Evolutionary conservation across 1,139 yeast genomes (phyloP), one percentile per base, ranked within the genome.

Genomic region (Protomyces inouyei): DNA sequence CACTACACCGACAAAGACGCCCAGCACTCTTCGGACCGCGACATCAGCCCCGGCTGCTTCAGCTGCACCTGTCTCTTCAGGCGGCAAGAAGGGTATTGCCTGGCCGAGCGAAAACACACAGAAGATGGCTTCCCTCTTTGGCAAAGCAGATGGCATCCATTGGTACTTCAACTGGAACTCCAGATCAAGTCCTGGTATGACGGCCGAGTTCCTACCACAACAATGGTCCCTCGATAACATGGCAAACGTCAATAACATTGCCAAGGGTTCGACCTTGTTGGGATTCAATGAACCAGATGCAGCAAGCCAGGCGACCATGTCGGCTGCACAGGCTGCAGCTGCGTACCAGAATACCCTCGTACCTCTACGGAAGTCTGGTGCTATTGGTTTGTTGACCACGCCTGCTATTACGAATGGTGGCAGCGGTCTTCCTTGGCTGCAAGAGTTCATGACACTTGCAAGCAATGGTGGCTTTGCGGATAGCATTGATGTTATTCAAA

Each of bases 111-210:
- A 37, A 14, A 60, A 60, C 40, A 46, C 60, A 5, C 25, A 37
- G 18, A 52, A 52, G 2, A 52, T 52, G 56, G 37, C 36, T 14
- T 43, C 63, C 16, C 52, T 59, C 18, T 59, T 59, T 40, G 28
- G 45, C 52, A 54, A 51, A 25, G 37, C 38, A 3, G 46, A 40
- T 16, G 48, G 48, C 25, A 18, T 55, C 16, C 16, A 32, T 53
- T 64, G 66, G 66, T 64, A 60, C 60, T 64, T 57, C 56, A 64
- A 64, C 59, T 64, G 66, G 66, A 55, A 57, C 54, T 38, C 55
- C 18, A 4, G 52, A 5, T 37, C 57, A 40, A 53, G 61, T 2
- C 46, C 60, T 8, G 60, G 63, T 23, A 36, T 52, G 28, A 43
- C 37, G 23, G 57, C 55, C 32, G 52, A 45, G 28, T 51, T 54